Evolutionary conservation across 768 basidiomycete species (phyloP).

Genomic region (Lenzites betulinus): DNA sequence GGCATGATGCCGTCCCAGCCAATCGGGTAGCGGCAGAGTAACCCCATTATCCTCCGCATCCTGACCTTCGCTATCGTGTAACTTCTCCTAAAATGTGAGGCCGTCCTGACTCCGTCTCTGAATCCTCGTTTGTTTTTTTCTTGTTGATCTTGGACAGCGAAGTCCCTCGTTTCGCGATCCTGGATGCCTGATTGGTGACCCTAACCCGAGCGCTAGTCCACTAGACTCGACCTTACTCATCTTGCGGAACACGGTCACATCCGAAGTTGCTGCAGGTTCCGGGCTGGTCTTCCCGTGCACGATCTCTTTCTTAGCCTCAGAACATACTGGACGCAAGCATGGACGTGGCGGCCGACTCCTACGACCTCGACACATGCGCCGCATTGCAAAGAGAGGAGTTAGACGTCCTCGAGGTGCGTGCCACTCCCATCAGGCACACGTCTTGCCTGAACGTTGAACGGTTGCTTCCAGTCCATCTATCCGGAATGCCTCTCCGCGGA

Average conservation of each 20-base stretch:
- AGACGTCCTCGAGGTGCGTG: conserved; percentile 59
- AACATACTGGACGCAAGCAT: neutral
- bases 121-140: neutral
- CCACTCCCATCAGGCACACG: too few relatives aligned
- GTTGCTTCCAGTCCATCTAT: conserved; percentile 63
- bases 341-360: neutral
- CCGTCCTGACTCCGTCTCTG: neutral
- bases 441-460: too few relatives aligned
- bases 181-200: neutral
- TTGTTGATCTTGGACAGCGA: neutral
- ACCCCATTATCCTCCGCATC: neutral
- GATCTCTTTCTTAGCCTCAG: neutral
- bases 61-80: neutral
- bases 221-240: conserved; percentile 5
- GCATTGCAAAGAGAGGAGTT: conserved; percentile 56
- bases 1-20: neutral
- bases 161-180: neutral
- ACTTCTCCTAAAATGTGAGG: too few relatives aligned
- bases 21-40: neutral
- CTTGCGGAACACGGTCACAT: neutral
- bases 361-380: conserved; percentile 18
- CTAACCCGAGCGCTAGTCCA: neutral
- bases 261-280: neutral
- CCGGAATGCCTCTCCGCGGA: conserved; percentile 63
- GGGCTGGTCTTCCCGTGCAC: too few relatives aligned